A percentile compares a stretch with the other conserved stretches of the same genome.
Evolutionary conservation across 208 protist genomes (phyloP).

Genomic region (Leishmania lainsoni): DNA sequence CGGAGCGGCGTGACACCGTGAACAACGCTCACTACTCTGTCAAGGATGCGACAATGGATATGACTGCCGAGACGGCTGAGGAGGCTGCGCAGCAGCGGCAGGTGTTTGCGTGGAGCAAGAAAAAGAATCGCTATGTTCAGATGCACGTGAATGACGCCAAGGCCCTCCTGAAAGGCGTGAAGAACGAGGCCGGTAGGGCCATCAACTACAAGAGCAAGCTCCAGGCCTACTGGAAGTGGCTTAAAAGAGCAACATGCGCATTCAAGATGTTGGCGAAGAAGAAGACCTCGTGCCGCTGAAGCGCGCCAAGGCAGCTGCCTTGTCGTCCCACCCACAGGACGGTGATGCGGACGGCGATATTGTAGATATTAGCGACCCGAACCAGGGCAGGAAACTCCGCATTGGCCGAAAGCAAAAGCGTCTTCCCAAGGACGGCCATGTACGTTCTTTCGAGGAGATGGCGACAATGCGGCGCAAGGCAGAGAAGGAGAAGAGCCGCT

Average conservation of each 20-base stretch:
- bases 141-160: constrained; percentile 93
- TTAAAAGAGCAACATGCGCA: constrained; percentile 92
- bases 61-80: constrained; percentile 82
- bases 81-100: constrained; percentile 84
- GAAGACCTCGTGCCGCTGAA: constrained; percentile 84
- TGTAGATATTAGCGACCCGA: constrained; percentile 89
- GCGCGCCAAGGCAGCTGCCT: constrained; percentile 60
- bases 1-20: constrained; percentile 59
- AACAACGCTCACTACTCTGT: constrained; percentile 89
- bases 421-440: constrained; percentile 84
- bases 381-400: constrained; percentile 92
- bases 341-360: constrained; percentile 50
- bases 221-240: constrained; percentile 87
- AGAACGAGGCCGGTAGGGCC: constrained; percentile 92
- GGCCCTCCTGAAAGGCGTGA: constrained; percentile 83
- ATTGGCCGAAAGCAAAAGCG: constrained; percentile 85
- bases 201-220: constrained; percentile 93
- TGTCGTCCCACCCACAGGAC: constrained; percentile 18
- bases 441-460: constrained; percentile 90
- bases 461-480: constrained; percentile 74
- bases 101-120: constrained; percentile 93
- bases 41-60: constrained; percentile 87
- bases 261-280: constrained; percentile 92
- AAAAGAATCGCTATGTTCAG: constrained; percentile 92
- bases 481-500: constrained; percentile 76